Evolutionary conservation across 1,284 basidiomycete species (phyloP).

Genomic region (Tausonia pullulans): DNA sequence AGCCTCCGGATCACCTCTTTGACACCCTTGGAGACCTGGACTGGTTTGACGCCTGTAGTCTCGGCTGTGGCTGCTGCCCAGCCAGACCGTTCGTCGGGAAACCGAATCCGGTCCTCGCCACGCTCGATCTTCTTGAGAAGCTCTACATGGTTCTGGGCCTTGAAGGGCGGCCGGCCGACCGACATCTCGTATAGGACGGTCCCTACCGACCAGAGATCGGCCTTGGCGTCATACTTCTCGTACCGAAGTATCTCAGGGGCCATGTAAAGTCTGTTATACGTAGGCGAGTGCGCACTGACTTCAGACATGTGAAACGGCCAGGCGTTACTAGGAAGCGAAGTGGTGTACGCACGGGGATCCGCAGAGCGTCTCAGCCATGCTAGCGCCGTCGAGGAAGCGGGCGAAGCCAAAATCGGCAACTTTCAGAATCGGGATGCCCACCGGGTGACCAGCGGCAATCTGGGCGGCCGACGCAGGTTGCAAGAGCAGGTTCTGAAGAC

Average conservation of each 20-base stretch:
- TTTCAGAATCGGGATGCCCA: conserved; percentile 87
- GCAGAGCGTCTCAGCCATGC: conserved; percentile 94
- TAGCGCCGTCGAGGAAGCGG: conserved; percentile 74
- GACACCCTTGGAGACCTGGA: conserved; percentile 64
- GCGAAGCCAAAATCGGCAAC: conserved; percentile 98
- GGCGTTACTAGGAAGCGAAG: neutral
- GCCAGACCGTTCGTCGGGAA: conserved; percentile 69
- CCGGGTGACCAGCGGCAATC: conserved; percentile 70
- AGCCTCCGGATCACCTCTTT: conserved; percentile 76
- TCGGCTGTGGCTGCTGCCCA: conserved; percentile 28
- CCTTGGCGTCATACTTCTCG: conserved; percentile 96
- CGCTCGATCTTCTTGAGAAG: conserved; percentile 86
- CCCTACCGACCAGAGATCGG: conserved; percentile 95
- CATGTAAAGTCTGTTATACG: conserved; percentile 74
- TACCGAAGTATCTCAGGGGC: conserved; percentile 95
- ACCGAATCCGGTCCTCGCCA: conserved; percentile 61
- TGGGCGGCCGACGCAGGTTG: conserved; percentile 72
- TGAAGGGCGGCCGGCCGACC: conserved; percentile 85
- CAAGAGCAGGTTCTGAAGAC: conserved; percentile 66
- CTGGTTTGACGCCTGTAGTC: conserved; percentile 10
- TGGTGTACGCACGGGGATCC: conserved; percentile 69
- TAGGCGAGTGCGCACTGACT: neutral
- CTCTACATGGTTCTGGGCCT: conserved; percentile 92
- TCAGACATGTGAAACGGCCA: neutral
- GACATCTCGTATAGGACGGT: conserved; percentile 95